Percentiles rank a stretch among this genome's conserved stretches.
phyloP scores from a whole-genome alignment of 768 basidiomycete genomes.

The Kockovaella imperatae region DNA sequence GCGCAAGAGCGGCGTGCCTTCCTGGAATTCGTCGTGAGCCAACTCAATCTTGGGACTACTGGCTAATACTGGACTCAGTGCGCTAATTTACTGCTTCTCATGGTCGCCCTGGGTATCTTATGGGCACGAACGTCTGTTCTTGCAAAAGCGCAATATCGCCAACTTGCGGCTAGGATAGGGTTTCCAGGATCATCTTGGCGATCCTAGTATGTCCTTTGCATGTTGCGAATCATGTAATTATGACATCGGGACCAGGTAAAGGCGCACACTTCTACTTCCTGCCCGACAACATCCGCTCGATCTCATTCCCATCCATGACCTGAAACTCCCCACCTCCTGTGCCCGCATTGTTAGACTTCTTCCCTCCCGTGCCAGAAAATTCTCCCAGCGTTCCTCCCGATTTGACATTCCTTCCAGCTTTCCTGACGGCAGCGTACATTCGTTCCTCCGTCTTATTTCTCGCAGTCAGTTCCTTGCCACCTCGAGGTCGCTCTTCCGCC shows the following conservation, averaged over 20 bases:
- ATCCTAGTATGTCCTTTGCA: too few relatives aligned
- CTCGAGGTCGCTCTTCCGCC: slow-evolving; percentile 41
- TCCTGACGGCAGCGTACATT: slow-evolving; percentile 78
- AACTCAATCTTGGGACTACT: background rate
- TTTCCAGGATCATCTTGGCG: too few relatives aligned
- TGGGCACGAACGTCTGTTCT: slow-evolving; percentile 62
- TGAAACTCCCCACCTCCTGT: slow-evolving; percentile 42
- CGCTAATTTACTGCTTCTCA: slow-evolving; percentile 62
- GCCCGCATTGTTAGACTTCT: background rate
- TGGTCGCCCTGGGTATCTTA: slow-evolving; percentile 59
- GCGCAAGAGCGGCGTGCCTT: slow-evolving; percentile 74
- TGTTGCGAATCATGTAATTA: too few relatives aligned
- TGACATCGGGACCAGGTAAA: too few relatives aligned
- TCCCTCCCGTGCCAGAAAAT: slow-evolving; percentile 14
- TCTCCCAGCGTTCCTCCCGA: slow-evolving; percentile 55
- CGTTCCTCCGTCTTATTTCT: slow-evolving; percentile 61
- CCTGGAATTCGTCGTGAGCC: slow-evolving; percentile 78
- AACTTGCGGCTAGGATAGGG: slow-evolving; percentile 80
- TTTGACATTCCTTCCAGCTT: slow-evolving; percentile 72
- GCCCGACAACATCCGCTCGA: slow-evolving; percentile 44
- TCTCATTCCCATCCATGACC: slow-evolving; percentile 34
- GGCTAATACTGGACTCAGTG: slow-evolving; percentile 28
- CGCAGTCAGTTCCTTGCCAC: slow-evolving; percentile 37
- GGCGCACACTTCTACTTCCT: too few relatives aligned
- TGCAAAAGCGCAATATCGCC: slow-evolving; percentile 65